Evolutionary conservation across 2,329 filamentous ascomycete species (phyloP).

Genomic region (Fusarium sp.): DNA sequence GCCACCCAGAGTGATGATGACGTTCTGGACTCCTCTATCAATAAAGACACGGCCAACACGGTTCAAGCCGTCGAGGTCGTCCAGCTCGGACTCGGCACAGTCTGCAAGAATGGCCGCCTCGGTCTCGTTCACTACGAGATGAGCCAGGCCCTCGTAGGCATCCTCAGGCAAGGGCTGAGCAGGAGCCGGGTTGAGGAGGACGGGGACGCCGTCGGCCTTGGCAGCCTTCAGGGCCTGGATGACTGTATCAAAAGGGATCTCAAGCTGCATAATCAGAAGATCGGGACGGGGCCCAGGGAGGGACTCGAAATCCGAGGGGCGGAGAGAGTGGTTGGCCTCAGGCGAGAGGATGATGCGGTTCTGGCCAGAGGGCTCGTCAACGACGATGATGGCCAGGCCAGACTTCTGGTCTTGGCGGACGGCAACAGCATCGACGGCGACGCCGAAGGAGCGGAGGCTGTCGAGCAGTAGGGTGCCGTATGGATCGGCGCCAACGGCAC

Average conservation of each 20-base stretch:
- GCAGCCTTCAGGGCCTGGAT: conserved; percentile 69
- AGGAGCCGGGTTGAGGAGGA: conserved; percentile 88
- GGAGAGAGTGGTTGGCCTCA: conserved; percentile 73
- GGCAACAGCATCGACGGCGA: conserved; percentile 68
- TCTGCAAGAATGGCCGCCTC: conserved; percentile 82
- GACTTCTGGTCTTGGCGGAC: conserved; percentile 63
- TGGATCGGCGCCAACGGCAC: conserved; percentile 77
- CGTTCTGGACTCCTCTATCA: conserved; percentile 75
- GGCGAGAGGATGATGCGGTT: conserved; percentile 82
- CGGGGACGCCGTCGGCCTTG: conserved; percentile 62
- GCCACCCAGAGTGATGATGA: conserved; percentile 86
- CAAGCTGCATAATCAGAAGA: conserved; percentile 81
- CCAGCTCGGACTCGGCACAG: conserved; percentile 61
- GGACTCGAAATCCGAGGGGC: conserved; percentile 50
- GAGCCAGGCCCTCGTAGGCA: conserved; percentile 76
- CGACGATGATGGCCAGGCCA: conserved; percentile 80
- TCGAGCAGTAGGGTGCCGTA: conserved; percentile 72
- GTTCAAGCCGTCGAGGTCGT: conserved; percentile 57
- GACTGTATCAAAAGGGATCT: conserved; percentile 76
- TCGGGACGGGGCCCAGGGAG: conserved; percentile 61
- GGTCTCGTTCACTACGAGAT: conserved; percentile 91
- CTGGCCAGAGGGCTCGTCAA: conserved; percentile 78
- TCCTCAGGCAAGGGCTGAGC: conserved; percentile 75
- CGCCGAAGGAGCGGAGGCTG: conserved; percentile 70
- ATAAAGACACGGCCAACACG: conserved; percentile 72